Evolutionary conservation across 2,329 filamentous ascomycete species (phyloP), one percentile per base, ranked within the genome.

Genomic region (Xenoacremonium recifei): DNA sequence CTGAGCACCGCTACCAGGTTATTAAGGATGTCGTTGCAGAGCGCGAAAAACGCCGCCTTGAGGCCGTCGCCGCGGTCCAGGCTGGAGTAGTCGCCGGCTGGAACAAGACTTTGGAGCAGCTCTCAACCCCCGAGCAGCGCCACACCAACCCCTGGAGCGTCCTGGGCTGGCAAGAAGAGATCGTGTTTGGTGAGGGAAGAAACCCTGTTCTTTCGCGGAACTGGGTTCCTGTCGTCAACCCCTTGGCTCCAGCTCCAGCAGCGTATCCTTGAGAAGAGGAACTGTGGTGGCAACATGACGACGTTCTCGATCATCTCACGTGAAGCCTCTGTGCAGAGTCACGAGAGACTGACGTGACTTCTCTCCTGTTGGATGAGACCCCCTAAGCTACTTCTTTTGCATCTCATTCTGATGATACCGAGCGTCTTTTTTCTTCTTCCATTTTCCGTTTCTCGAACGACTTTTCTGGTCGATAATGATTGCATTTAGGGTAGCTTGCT

Each of bases 11-110:
- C 16, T 69, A 73, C 43, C 69, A 70, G 7, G 68, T 76, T 13
- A 70, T 81, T 37, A 64, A 66, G 20, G 65, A 67, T 9, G 71
- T 79, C 3, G 68, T 84, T 2, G 62, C 67, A 3, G 80, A 82
- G 59, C 76, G 82, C 15, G 82, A 85, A 62, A 65, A 65, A 10
- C 71, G 77, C 38, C 77, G 82, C 11, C 55, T 64, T n/a, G 66
- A 66, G 9, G 67, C 66, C 2, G 49, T 79, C 4, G 69, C 73
- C 4, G 68, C 68, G 3, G 60, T 75, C n/a, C 55, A 61, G 31
- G 50, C 52, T 3, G 68, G 65, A 4, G 51, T 49, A 21, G 58
- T 73, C 4, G 51, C 65, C 3, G 61, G 65, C 4, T 60, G 63
- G 21, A 60, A 60, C 11, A 47, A 57, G 6, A 65, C 75, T 21